Conservation (phyloP, 164 flowering plant species). For the Cinnamomum chago region DNA sequence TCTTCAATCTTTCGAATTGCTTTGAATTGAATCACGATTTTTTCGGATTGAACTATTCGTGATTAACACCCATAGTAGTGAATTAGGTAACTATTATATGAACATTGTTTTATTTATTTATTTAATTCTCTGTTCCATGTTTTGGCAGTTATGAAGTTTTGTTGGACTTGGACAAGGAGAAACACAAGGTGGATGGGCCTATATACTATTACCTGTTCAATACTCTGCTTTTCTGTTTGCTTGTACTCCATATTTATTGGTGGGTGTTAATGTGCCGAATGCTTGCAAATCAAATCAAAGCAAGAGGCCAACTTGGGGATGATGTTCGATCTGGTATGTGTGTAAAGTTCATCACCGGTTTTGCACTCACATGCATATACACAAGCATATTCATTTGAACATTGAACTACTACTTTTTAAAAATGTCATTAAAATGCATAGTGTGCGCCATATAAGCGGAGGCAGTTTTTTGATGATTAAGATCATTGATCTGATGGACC, state of each 20-base stretch:
- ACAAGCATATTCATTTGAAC: background rate
- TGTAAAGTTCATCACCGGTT: background rate
- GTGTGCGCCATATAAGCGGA: background rate
- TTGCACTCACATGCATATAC: background rate
- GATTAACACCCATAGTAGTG: too few species aligned
- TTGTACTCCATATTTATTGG: constrained; percentile 91
- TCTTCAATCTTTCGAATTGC: too few species aligned
- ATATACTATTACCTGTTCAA: constrained; percentile 82
- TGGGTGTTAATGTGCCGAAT: constrained; percentile 82
- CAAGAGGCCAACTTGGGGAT: constrained; percentile 77
- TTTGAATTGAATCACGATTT: too few species aligned
- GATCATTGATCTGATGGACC: background rate
- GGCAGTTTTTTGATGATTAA: background rate
- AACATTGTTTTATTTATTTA: background rate
- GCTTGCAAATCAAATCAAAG: constrained; percentile 85
- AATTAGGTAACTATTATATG: too few species aligned
- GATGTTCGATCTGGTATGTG: constrained; percentile 91
- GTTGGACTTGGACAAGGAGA: constrained; percentile 53
- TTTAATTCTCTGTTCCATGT: background rate
- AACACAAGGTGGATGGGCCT: constrained; percentile 65
- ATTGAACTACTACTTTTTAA: background rate
- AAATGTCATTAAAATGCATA: too few species aligned
- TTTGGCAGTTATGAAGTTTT: constrained; percentile 80
- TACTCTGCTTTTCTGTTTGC: constrained; percentile 74
- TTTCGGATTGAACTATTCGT: too few species aligned